Conservation (phyloP, 306 rosid species). For the Glycine latifolia region DNA sequence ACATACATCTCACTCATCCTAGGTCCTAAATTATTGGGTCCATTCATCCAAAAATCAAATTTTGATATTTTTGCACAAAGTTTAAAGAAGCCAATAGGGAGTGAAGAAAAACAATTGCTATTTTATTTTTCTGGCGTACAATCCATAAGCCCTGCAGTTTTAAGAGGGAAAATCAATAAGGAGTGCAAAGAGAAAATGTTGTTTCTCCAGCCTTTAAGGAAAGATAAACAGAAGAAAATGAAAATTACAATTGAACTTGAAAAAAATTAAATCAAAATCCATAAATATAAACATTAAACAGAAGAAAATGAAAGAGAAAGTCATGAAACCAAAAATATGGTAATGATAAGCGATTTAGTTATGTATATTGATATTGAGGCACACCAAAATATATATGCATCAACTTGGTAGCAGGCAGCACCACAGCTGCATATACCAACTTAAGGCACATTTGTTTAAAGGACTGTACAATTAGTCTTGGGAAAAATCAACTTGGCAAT, state of each 20-base stretch:
- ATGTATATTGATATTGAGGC: neutral
- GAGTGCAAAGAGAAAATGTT: constrained; percentile 14
- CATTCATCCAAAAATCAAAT: neutral
- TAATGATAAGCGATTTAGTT: neutral
- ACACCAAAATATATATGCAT: neutral
- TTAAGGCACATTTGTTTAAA: no score
- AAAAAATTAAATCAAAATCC: constrained; percentile 27
- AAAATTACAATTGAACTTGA: constrained; percentile 26
- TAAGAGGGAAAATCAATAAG: constrained; percentile 40
- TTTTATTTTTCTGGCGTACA: constrained; percentile 77
- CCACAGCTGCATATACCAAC: no score
- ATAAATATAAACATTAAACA: neutral
- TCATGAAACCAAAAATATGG: constrained; percentile 9
- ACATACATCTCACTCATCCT: neutral
- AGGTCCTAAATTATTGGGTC: constrained; percentile 4
- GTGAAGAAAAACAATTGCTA: constrained; percentile 19
- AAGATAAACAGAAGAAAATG: neutral
- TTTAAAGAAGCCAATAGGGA: neutral
- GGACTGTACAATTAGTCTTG: no score
- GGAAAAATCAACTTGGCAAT: no score
- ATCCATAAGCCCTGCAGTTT: constrained; percentile 96
- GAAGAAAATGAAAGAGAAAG: neutral
- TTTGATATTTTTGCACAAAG: neutral
- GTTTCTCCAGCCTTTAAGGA: constrained; percentile 23
- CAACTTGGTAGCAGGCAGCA: no score